Base-by-base conservation (phyloP, 805 yeast genomes). In the Starmerella powellii region DNA sequence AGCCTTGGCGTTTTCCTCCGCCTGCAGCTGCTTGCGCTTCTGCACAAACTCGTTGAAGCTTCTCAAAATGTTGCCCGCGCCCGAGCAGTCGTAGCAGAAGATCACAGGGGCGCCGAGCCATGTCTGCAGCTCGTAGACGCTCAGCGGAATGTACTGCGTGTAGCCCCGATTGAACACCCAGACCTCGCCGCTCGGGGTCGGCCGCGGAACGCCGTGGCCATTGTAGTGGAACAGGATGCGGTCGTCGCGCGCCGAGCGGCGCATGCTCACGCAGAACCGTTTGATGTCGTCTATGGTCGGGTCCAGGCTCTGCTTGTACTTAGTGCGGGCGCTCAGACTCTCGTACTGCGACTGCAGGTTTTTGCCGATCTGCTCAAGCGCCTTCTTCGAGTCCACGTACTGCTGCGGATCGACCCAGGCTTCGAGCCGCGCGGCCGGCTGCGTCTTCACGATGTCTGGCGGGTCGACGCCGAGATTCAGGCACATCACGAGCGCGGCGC, bases 51-150 rank as follows among this genome's bases (percentile, higher is more conserved):
- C 76, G 53, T 82, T 82, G 67, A 86, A 91, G 59, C 88, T 88
- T 46, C 75, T 76, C 8, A 91, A 82, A 39, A 91, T 86, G 60
- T 86, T 81, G 1, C 96, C 98, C 1, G 98, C 96, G 45, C 83
- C 81, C 54, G 80, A 83, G 59, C 97, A 86, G 63, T 91, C 98
- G 60, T 80, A 86, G 34, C 88, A 95, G 61, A 81, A 87, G 16
- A 91, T 81, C 41, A 94, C 88, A 0, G 98, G 98, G 1, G 96
- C 96, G 8, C 98, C 98, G 10, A 91, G 66, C 98, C 98, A 91
- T 3, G 93, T 79, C 56, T 91, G 98, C 37, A 91, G 66, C 56
- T 91, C 98, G 60, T 83, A 86, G n/a, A 91, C 63, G 8, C 95
- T 83, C 1, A 91, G 91, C 1, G 98, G 98, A 45, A 91, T 91